Evolutionary conservation across 192 early-diverging fungal species (phyloP).

Genomic region (Linnemannia zychae): DNA sequence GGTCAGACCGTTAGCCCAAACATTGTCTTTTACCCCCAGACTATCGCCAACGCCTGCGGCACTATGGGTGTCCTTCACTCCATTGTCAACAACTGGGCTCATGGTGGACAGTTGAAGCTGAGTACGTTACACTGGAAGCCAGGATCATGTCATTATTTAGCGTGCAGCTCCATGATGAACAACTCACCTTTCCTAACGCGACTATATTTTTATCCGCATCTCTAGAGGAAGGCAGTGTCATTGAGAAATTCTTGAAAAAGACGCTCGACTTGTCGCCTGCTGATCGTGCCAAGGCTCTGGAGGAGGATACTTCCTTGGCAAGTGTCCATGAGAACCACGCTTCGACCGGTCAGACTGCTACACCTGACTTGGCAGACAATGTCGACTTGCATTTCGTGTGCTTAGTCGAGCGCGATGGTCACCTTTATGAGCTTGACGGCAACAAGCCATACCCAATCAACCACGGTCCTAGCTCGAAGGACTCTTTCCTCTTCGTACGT

Average conservation of each 20-base stretch:
- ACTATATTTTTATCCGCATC: background rate
- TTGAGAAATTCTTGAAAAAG: conserved; percentile 76
- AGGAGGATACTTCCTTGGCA: conserved; percentile 70
- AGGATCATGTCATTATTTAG: background rate
- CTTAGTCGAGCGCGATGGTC: conserved; percentile 83
- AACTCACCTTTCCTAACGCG: background rate
- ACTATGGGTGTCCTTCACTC: conserved; percentile 95
- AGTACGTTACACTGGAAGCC: conserved; percentile 20
- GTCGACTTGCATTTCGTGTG: conserved; percentile 90
- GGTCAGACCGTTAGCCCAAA: conserved; percentile 69
- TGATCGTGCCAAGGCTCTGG: conserved; percentile 81
- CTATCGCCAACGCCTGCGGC: conserved; percentile 94
- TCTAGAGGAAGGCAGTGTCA: conserved; percentile 64
- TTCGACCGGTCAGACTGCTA: conserved; percentile 75
- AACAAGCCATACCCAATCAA: conserved; percentile 85
- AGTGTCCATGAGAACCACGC: conserved; percentile 69
- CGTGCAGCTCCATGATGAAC: background rate
- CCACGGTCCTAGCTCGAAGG: conserved; percentile 76
- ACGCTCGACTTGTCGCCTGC: conserved; percentile 72
- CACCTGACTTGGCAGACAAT: conserved; percentile 79
- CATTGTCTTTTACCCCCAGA: conserved; percentile 87
- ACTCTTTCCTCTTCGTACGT: conserved; percentile 66
- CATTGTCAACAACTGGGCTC: conserved; percentile 77
- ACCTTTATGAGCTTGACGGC: conserved; percentile 93
- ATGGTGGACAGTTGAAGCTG: conserved; percentile 59